phyloP scores from a whole-genome alignment of 192 early-diverging fungal species.

The Backusella parvicylindrica region DNA sequence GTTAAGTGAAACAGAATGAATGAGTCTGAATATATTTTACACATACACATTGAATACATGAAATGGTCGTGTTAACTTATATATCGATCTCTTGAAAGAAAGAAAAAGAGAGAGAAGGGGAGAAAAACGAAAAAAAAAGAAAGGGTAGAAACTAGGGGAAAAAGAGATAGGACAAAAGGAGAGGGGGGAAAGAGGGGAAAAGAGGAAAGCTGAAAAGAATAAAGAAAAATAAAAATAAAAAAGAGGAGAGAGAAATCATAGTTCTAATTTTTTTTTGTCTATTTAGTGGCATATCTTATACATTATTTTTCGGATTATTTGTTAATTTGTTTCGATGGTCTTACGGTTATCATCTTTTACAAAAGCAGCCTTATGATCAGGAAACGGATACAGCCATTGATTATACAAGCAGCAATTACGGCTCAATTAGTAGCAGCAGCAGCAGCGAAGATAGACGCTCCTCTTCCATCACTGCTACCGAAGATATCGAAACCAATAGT shows the following conservation, averaged over 20 bases:
- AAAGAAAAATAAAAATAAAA: not conserved
- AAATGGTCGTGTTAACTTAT: not conserved
- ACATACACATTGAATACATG: not conserved
- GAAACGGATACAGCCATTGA: not conserved
- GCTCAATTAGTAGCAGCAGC: not conserved
- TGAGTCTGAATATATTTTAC: not conserved
- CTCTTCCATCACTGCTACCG: not conserved
- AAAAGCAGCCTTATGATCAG: constrained; percentile 31
- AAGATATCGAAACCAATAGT: not conserved
- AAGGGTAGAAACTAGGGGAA: not conserved
- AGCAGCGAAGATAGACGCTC: constrained; percentile 6
- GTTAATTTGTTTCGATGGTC: constrained; percentile 79
- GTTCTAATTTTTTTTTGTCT: not conserved
- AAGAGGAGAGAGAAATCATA: not conserved
- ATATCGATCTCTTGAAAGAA: not conserved
- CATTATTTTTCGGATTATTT: not conserved
- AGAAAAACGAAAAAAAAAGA: not conserved
- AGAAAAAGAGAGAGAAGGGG: not conserved
- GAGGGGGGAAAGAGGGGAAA: not conserved
- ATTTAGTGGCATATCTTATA: not conserved
- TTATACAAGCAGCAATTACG: not conserved
- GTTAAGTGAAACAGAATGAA: constrained; percentile 16
- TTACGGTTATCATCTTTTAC: constrained; percentile 64
- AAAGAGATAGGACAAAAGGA: not conserved
- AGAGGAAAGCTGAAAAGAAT: not conserved